These are phyloP conservation scores for Saitozyma podzolica DNA, from an alignment of 768 basidiomycete genomes.

Conservation along the genomic window DNA sequence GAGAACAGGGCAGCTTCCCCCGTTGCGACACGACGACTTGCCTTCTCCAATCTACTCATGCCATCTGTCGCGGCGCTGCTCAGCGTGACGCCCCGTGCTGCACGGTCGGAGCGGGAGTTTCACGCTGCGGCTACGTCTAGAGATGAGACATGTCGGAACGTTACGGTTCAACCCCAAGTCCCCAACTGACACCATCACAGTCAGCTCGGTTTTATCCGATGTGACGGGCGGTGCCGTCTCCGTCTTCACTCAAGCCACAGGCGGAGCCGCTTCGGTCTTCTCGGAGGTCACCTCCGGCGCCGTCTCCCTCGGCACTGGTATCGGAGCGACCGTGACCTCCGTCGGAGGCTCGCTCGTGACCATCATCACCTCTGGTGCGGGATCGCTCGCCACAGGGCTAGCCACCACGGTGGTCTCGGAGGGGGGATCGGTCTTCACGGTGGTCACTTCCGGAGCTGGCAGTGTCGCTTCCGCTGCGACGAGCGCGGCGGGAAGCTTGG, in stretches of 20 bases:
- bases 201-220: constrained; percentile 12
- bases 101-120: too few relatives aligned
- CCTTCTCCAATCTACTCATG: background rate
- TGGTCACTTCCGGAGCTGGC: constrained; percentile 17
- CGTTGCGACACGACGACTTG: background rate
- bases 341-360: constrained; percentile 6
- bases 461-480: constrained; percentile 1
- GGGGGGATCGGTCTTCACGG: constrained; percentile 7
- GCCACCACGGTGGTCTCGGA: background rate
- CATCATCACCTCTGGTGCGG: constrained; percentile 1
- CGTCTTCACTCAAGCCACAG: constrained; percentile 11
- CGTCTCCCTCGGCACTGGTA: constrained; percentile 3
- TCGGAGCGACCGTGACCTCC: constrained; percentile 5
- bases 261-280: constrained; percentile 15
- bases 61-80: background rate
- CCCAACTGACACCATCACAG: constrained; percentile 9
- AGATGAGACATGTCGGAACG: too few relatives aligned
- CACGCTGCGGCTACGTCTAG: too few relatives aligned
- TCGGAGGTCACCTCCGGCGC: constrained; percentile 12
- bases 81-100: too few relatives aligned
- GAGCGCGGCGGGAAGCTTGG: too few relatives aligned
- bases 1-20: background rate
- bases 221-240: constrained; percentile 14
- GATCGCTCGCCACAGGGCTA: background rate
- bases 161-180: background rate